Percentiles rank a stretch among this genome's conserved stretches.
Evolutionary conservation across 169 alveolate species (phyloP).

Genomic region (Plasmodium yoelii): DNA sequence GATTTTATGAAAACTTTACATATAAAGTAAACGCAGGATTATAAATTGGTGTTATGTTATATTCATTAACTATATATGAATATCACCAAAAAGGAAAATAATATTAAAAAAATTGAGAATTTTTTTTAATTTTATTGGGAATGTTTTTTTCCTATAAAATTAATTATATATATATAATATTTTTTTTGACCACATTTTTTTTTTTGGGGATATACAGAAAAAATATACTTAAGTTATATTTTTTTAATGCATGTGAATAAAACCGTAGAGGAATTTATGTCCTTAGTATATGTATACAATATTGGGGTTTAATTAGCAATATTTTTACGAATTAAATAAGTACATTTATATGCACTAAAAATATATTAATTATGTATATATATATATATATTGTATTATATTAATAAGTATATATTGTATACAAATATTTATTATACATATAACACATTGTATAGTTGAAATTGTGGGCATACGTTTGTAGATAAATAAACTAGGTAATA

Average conservation of each 20-base stretch:
- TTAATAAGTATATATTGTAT: too few species aligned
- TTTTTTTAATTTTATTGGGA: slow-evolving; percentile 9
- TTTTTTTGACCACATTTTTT: slow-evolving; percentile 24
- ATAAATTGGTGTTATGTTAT: neutral
- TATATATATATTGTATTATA: too few species aligned
- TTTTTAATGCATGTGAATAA: slow-evolving; percentile 35
- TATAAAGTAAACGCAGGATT: neutral
- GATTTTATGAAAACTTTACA: neutral
- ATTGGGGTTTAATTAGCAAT: neutral
- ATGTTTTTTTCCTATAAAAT: neutral
- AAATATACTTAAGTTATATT: neutral
- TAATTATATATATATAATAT: slow-evolving; percentile 11
- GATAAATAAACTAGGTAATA: too few species aligned
- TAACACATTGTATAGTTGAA: neutral
- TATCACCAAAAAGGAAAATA: neutral
- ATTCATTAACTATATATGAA: neutral
- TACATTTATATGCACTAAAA: too few species aligned
- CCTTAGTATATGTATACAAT: slow-evolving; percentile 5
- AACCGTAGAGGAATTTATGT: neutral
- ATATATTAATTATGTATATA: too few species aligned
- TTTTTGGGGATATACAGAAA: neutral
- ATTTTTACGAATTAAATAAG: too few species aligned
- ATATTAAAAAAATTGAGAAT: slow-evolving; percentile 1
- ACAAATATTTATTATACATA: neutral
- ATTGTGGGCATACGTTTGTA: too few species aligned